These are phyloP conservation scores for Eimeria acervulina DNA, from an alignment of 169 alveolate species.

Conservation along the genomic window DNA sequence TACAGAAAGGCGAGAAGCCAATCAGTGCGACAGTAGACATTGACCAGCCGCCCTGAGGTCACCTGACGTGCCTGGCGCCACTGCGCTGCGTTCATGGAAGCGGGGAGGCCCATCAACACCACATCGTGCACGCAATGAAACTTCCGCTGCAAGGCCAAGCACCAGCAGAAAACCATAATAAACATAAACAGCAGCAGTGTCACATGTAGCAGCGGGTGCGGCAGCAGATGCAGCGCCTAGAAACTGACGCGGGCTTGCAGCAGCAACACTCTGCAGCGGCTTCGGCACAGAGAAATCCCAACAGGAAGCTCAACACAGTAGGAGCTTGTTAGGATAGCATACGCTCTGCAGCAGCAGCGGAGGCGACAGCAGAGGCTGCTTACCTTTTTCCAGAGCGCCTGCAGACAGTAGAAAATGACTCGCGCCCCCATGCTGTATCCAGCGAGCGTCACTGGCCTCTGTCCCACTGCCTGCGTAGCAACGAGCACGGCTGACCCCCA, in stretches of 20 bases:
- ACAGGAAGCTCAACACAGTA: not conserved
- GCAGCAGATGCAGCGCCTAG: constrained; percentile 50
- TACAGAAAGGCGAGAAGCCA: constrained; percentile 96
- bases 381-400: constrained; percentile 88
- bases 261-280: not conserved
- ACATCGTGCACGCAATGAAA: constrained; percentile 91
- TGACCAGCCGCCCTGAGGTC: constrained; percentile 94
- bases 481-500: not conserved
- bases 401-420: constrained; percentile 92
- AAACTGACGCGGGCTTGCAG: not conserved
- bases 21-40: constrained; percentile 93
- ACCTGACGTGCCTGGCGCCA: constrained; percentile 94
- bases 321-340: not conserved
- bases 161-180: no score
- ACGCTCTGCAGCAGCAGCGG: not conserved
- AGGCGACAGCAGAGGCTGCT: not conserved
- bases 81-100: constrained; percentile 90
- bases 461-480: constrained; percentile 90
- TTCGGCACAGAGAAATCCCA: not conserved
- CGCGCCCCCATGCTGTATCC: constrained; percentile 96
- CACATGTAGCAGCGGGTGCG: not conserved
- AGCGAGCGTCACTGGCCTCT: constrained; percentile 94
- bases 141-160: constrained; percentile 78
- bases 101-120: constrained; percentile 94
- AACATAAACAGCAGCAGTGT: not conserved